Conservation (phyloP, 305 asterid genomes). For the Ajuga reptans region DNA sequence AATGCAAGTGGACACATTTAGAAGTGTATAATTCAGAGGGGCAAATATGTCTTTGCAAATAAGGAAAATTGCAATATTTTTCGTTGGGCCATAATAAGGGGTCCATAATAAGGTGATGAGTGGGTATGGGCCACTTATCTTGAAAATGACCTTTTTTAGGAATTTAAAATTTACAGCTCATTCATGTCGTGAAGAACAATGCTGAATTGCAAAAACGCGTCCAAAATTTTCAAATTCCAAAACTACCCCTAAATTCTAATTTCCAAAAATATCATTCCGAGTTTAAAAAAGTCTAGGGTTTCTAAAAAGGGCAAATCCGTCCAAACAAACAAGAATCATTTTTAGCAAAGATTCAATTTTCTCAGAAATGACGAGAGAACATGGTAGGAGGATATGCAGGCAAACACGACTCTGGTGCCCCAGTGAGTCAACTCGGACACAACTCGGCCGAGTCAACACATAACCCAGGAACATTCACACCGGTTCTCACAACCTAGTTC, state of each 20-base stretch:
- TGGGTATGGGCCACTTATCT: background rate
- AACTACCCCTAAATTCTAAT: slow-evolving; percentile 26
- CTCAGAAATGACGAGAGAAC: background rate
- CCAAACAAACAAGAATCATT: slow-evolving; percentile 13
- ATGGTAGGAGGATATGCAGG: slow-evolving; percentile 13
- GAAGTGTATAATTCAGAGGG: slow-evolving; percentile 20
- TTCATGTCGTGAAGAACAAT: slow-evolving; percentile 28
- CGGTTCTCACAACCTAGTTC: slow-evolving; percentile 3
- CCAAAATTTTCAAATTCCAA: slow-evolving; percentile 11
- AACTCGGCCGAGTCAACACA: slow-evolving; percentile 36
- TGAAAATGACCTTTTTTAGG: slow-evolving; percentile 26
- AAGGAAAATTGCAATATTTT: background rate
- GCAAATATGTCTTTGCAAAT: slow-evolving; percentile 25
- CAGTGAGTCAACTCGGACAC: background rate
- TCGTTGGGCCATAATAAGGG: no score
- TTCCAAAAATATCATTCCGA: slow-evolving; percentile 18
- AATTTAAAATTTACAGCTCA: slow-evolving; percentile 49
- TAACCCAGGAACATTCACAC: slow-evolving; percentile 21
- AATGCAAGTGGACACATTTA: slow-evolving; percentile 11
- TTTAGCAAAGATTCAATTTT: background rate
- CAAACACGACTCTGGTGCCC: slow-evolving; percentile 22
- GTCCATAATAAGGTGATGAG: slow-evolving; percentile 11
- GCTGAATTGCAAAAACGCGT: slow-evolving; percentile 22
- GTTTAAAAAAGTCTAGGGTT: slow-evolving; percentile 30
- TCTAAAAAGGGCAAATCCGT: slow-evolving; percentile 35